Base-by-base conservation (phyloP, 2,329 filamentous ascomycete species). In the Colletotrichum horii region DNA sequence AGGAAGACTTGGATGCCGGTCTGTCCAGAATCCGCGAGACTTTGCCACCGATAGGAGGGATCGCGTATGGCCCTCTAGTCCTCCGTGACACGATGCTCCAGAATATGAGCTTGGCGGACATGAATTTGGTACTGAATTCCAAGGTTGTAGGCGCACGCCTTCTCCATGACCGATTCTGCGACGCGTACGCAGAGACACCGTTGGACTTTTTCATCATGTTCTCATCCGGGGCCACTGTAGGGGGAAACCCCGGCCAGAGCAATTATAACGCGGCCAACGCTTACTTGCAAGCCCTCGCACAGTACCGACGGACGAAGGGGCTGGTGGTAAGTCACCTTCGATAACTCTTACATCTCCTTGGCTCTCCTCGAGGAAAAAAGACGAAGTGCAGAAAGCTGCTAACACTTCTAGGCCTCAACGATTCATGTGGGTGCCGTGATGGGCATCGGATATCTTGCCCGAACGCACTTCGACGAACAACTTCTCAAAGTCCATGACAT, bases 61-160 rank as follows among this genome's bases (percentile, higher is more conserved):
- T 88, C 0, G 82, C 81, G 1, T 82, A 88, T 48, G 87, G 82
- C 1, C 87, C 87, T 8, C 85, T 88, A 84, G 83, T 89, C 4
- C 80, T 89, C 0, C 71, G 79, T 3, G 87, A 89, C 71, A 73
- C 24, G 34, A 70, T 80, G 2, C 81, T 87, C 58, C 64, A 52
- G 4, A 79, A 81, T 28, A 82, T 82, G 81, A 74, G 75, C 32
- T 71, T 79, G 7, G 78, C 81, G 8, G 68, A 76, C 3, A 72
- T 84, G 38, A 74, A 75, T 8, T 74, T 70, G 24, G 79, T 81
- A 1, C 56, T 85, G 0, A 64, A 70, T 11, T 84, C 85, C 34
- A 87, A 87, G 77, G 79, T 87, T 1, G 67, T 80, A 2, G 84
- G 84, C 8, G 78, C 77, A 2, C 66, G 66, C 1, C 77, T 83